These are phyloP conservation scores for Fraxinus dipetala DNA, from an alignment of 305 asterid genomes.

Conservation along the genomic window DNA sequence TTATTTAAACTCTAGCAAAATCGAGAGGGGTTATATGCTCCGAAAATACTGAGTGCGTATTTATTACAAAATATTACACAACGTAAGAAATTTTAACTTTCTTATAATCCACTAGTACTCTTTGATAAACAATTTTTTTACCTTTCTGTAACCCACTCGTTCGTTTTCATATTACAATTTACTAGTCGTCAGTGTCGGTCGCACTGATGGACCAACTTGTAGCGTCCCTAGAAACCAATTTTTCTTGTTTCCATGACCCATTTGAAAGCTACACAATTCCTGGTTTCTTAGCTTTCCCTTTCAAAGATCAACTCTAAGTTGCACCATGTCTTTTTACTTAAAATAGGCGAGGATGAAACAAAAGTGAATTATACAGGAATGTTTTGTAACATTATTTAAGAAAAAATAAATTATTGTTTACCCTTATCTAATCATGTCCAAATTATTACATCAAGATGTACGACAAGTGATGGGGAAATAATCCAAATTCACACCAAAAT, in stretches of 20 bases:
- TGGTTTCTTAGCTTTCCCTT: neutral
- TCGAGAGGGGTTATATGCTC: neutral
- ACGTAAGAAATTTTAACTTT: neutral
- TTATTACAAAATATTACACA: neutral
- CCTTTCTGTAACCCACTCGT: neutral
- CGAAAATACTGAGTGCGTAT: neutral
- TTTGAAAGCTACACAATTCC: neutral
- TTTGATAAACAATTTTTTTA: neutral
- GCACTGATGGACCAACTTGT: neutral
- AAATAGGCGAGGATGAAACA: neutral
- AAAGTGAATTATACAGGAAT: neutral
- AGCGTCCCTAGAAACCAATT: neutral
- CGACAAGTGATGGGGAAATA: neutral
- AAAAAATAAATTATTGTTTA: neutral
- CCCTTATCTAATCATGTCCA: neutral
- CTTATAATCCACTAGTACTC: neutral
- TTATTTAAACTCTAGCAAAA: neutral
- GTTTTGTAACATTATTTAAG: neutral
- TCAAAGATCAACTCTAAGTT: neutral
- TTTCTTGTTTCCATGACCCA: neutral
- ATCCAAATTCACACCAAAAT: neutral
- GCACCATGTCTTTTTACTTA: neutral
- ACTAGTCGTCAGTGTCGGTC: neutral
- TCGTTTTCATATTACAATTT: neutral
- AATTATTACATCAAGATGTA: neutral